Evolutionary conservation across 345 rosid species (phyloP), one percentile per base, ranked within the genome.

Genomic region (Rubroshorea leprosula): DNA sequence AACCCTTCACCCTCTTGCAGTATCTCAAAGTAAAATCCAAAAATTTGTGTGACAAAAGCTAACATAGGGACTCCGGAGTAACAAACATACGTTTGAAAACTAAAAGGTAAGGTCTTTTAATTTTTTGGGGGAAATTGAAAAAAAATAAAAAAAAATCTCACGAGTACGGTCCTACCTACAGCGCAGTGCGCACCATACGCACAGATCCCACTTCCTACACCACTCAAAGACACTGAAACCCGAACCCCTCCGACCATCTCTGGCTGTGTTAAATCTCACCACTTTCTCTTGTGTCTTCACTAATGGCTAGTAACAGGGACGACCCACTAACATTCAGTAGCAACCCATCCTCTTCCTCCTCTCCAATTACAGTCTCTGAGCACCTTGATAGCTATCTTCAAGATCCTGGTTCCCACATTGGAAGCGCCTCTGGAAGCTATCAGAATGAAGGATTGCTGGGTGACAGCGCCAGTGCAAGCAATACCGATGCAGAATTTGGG

Each of bases 371-470:
- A 14, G 83, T 63, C 14, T 80, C 97, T 44, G 93, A 85, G 57
- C 80, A 75, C 53, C 80, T 81, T 24, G 88, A 80, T 62, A 73
- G 68, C 70, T 81, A 74, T 55, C 63, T 70, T 22, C 72, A 73
- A 25, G 90, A 82, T 58, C 76, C 79, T 24, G 68, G 66, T 47
- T 80, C 96, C 51, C 77, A 68, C 63, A 68, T 76, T 56, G 83
- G 83, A 14, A 84, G 87, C 60, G 85, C 78, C 47, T 79, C 96
- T 45, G 86, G 86, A 5, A 92, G 98, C 64, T 91, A 78, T 72
- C 92, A 86, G 29, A 84, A 77, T 72, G 96, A 89, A 48, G 85
- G 78, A 41, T 74, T 83, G 52, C 82, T 86, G 46, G 54, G 66
- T 44, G 81, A 73, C 38, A 70, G 55, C 45, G 63, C 23, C 22